phyloP scores from a whole-genome alignment of 176 grass and related monocot genomes.

The Oryza glaberrima region DNA sequence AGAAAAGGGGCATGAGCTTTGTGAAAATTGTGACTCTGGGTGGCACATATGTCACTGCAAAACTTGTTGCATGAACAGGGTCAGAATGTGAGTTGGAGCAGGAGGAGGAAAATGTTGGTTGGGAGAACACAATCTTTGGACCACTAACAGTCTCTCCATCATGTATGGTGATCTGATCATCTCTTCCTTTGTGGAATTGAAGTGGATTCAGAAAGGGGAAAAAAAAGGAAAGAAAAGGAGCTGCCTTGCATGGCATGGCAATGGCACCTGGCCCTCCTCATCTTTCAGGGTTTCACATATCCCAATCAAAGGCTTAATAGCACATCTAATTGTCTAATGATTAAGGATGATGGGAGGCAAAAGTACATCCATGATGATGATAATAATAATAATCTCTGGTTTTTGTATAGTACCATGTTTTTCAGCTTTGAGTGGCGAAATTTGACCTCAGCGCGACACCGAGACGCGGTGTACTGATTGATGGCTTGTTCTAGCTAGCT shows the following conservation, averaged over 20 bases:
- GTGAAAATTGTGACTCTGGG: conserved; percentile 1
- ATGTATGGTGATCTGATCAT: conserved; percentile 13
- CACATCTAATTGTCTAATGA: conserved; percentile 24
- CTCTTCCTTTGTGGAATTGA: conserved; percentile 46
- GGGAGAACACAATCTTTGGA: conserved; percentile 50
- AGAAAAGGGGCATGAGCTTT: conserved; percentile 34
- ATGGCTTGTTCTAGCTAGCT: neutral
- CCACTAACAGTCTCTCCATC: neutral
- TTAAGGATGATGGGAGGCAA: conserved; percentile 17
- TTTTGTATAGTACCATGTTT: neutral
- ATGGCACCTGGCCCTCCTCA: conserved; percentile 16
- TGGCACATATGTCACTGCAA: conserved; percentile 20
- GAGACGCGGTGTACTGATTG: conserved; percentile 34
- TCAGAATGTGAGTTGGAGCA: neutral
- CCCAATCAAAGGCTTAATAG: conserved; percentile 18
- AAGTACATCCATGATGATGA: conserved; percentile 1
- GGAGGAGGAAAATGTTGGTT: conserved; percentile 23
- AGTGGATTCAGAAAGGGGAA: conserved; percentile 14
- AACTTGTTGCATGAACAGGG: conserved; percentile 25
- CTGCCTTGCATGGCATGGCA: neutral
- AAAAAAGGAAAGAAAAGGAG: conserved; percentile 13
- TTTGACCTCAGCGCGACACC: conserved; percentile 15
- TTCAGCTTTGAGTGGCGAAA: neutral
- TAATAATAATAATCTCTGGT: neutral
- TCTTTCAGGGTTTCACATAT: conserved; percentile 37